Evolutionary conservation across 345 rosid species (phyloP).

Genomic region (Garcia nutans): DNA sequence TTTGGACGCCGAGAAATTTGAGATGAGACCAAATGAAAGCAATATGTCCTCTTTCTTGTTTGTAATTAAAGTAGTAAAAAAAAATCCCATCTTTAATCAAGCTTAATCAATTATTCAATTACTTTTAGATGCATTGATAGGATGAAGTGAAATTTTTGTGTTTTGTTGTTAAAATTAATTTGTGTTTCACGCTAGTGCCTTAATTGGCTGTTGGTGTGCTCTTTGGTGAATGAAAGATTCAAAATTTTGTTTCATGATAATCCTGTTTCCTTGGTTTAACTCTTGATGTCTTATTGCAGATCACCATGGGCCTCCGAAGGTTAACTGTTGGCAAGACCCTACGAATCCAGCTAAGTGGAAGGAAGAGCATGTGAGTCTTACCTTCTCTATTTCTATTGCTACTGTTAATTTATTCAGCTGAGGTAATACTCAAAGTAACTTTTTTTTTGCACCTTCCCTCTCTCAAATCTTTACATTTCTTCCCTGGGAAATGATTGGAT

Average conservation of each 20-base stretch:
- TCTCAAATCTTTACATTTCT: background rate
- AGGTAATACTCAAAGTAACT: background rate
- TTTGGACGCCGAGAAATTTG: background rate
- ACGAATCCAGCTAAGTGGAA: conserved; percentile 43
- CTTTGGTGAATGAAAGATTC: background rate
- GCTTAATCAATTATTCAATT: background rate
- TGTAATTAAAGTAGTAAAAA: background rate
- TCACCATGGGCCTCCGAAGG: conserved; percentile 37
- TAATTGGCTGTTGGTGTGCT: background rate
- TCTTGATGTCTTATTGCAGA: conserved; percentile 17
- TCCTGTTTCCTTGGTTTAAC: background rate
- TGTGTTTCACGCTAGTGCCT: background rate
- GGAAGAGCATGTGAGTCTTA: conserved; percentile 45
- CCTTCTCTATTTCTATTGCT: background rate
- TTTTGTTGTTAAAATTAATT: background rate
- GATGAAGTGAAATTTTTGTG: background rate
- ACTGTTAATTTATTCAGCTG: background rate
- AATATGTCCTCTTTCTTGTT: background rate
- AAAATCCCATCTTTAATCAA: background rate
- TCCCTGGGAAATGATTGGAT: background rate
- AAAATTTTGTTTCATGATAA: background rate
- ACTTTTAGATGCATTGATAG: background rate
- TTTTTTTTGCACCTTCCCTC: background rate
- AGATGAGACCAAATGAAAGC: background rate
- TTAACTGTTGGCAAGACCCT: conserved; percentile 41